Evolutionary conservation across 2,329 filamentous ascomycete species (phyloP), one percentile per base, ranked within the genome.

Genomic region (Fusarium brachygibbosum): DNA sequence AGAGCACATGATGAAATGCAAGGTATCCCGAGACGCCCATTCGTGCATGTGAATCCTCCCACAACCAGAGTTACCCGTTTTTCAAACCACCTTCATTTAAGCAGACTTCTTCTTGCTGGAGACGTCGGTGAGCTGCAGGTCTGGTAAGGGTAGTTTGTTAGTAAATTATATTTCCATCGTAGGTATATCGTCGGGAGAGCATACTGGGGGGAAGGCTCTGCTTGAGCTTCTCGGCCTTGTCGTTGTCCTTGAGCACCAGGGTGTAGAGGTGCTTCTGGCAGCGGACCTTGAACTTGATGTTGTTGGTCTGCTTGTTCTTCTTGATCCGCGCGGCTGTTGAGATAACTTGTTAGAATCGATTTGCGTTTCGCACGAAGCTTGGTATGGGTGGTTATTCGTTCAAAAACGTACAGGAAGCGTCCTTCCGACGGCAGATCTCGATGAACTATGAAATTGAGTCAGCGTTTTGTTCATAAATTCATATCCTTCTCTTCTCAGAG

Each of bases 281-380:
- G 85, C 96, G 93, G 89, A 99, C 95, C 93, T 99, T 99, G 94
- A 99, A 98, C 92, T 99, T 99, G 91, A 96, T 94, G 88, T 95
- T 91, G 83, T 91, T 89, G 81, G 87, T 86, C 86, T 92, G 91
- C 85, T 90, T 91, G 90, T 91, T 97, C 90, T 97, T 96, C 94
- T 98, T 95, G 88, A 95, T 93, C 84, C 92, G 91, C 81, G 92
- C 92, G 85, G 92, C 92, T 95, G 35, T 63, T 62, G 67, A 42
- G 54, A 31, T 19, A 25, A 71, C 63, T 65, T 66, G 77, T 81
- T 70, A 81, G 78, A 72, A 61, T 46, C 38, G 60, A 46, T 41
- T 19, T 57, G 64, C 31, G 51, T 58, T 48, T 66, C 41, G 73
- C 70, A 35, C 14, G 17, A 29, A 45, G 42, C 28, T 44, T 45